phyloP scores from a whole-genome alignment of 2,329 filamentous ascomycete genomes.

The Hypomyces perniciosus region DNA sequence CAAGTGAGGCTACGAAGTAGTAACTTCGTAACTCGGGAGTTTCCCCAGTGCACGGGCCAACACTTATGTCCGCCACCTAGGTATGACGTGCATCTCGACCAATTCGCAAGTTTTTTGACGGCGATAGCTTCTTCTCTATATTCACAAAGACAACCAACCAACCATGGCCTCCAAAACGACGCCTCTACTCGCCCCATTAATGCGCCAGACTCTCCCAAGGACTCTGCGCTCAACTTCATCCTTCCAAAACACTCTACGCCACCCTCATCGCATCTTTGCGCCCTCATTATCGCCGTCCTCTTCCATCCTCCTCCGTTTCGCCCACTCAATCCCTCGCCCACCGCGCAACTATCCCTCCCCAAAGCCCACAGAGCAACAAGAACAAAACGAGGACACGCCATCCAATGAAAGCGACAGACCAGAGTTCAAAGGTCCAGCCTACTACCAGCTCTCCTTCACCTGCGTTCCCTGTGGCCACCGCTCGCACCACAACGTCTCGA shows the following conservation, averaged over 20 bases:
- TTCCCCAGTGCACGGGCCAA: too few relatives aligned
- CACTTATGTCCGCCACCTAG: too few relatives aligned
- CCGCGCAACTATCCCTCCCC: conserved; percentile 14
- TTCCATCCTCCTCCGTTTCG: conserved; percentile 21
- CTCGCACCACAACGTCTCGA: conserved; percentile 80
- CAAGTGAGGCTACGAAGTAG: too few relatives aligned
- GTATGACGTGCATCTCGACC: too few relatives aligned
- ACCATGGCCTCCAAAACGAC: conserved; percentile 27
- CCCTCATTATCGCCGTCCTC: conserved; percentile 7
- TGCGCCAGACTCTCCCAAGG: conserved; percentile 14
- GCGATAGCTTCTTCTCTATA: too few relatives aligned
- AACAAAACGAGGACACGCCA: conserved; percentile 15
- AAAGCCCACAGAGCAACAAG: background rate
- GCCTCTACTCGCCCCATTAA: conserved; percentile 13
- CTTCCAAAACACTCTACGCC: conserved; percentile 13
- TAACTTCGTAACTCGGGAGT: too few relatives aligned
- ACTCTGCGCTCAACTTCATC: conserved; percentile 16
- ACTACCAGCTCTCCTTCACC: conserved; percentile 87
- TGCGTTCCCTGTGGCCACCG: conserved; percentile 78
- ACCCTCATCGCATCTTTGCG: conserved; percentile 12
- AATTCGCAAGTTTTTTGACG: too few relatives aligned
- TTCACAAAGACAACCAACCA: background rate
- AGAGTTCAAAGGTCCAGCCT: conserved; percentile 45
- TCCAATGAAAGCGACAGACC: conserved; percentile 26
- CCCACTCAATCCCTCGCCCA: conserved; percentile 33